These are phyloP conservation scores for Acanthamoeba castellanii DNA, from an alignment of 208 protist genomes.

Conservation along the genomic window DNA sequence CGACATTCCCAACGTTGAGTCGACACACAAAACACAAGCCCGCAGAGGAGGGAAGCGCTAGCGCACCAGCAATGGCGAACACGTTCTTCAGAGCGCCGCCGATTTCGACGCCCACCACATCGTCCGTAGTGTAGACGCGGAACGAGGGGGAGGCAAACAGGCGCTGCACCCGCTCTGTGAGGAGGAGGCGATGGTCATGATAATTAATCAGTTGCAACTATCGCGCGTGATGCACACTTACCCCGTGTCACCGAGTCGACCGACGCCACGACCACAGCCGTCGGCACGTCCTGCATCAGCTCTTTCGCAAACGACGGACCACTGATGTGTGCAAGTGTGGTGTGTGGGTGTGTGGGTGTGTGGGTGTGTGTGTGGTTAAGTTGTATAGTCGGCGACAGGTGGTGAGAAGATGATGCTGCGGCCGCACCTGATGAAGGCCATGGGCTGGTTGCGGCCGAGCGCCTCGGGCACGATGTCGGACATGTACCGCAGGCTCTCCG, in stretches of 20 bases:
- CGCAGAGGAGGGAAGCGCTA: not conserved
- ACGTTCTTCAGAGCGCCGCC: slow-evolving; percentile 87
- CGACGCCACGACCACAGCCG: slow-evolving; percentile 78
- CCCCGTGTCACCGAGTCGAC: not conserved
- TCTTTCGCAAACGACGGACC: slow-evolving; percentile 86
- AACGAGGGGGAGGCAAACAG: slow-evolving; percentile 79
- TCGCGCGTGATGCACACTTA: not conserved
- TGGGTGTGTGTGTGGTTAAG: too few species aligned
- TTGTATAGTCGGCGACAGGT: not conserved
- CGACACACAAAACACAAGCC: not conserved
- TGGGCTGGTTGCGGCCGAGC: slow-evolving; percentile 62
- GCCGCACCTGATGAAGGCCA: slow-evolving; percentile 50
- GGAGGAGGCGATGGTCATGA: not conserved
- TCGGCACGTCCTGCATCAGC: slow-evolving; percentile 80
- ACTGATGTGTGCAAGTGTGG: not conserved
- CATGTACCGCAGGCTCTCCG: slow-evolving; percentile 70
- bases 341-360: not conserved
- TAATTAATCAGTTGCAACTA: not conserved
- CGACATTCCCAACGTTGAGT: not conserved
- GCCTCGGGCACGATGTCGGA: slow-evolving; percentile 60
- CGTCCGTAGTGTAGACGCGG: slow-evolving; percentile 83
- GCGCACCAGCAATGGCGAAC: slow-evolving; percentile 83
- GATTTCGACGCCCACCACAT: slow-evolving; percentile 85
- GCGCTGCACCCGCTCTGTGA: slow-evolving; percentile 67
- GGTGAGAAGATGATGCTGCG: not conserved